Evolutionary conservation across 2,329 filamentous ascomycete species (phyloP), one percentile per base, ranked within the genome.

Genomic region (Talaromyces funiculosus): DNA sequence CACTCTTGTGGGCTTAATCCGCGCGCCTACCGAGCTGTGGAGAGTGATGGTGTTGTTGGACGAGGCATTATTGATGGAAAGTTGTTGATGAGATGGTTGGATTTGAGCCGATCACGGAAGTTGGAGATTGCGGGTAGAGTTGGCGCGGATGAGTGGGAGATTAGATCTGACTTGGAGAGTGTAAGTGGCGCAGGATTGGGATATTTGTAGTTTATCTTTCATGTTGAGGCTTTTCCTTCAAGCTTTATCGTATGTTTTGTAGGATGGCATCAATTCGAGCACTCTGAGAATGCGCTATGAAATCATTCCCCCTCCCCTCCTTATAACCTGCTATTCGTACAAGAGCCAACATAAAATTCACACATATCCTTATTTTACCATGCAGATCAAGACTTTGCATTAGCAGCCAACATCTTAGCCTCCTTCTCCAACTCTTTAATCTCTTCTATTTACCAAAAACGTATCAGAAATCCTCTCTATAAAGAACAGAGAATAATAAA

Each of bases 1-100:
- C 87, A 92, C 64, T 78, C 89, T 4, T 90, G 87, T 7, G 91
- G 90, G 0, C 80, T 97, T 54, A 97, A 97, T 74, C 89, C 91
- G 2, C 86, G 89, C 59, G 90, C 87, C 0, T 90, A 93, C 75
- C 83, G 94, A 14, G 79, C 84, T 68, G 72, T 81, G 66, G 65
- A 81, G 72, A 72, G 81, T 71, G 72, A 82, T 73, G 69, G 75
- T 61, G 64, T 78, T 62, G 60, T 83, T 77, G 65, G 83, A 1
- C 79, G 89, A 18, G 86, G 84, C 1, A 83, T 95, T 56, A 82
- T 97, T 3, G 92, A 97, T 71, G 92, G 91, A 0, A 82, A 81
- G n/a, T 69, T 96, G 42, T 73, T 96, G 63, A 81, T 83, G 62
- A 77, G 91, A 61, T 94, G 91, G 85, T 81, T 84, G 42, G 90